Evolutionary conservation across 805 yeast species (phyloP), one percentile per base, ranked within the genome.

Genomic region (Ogataea corticis): DNA sequence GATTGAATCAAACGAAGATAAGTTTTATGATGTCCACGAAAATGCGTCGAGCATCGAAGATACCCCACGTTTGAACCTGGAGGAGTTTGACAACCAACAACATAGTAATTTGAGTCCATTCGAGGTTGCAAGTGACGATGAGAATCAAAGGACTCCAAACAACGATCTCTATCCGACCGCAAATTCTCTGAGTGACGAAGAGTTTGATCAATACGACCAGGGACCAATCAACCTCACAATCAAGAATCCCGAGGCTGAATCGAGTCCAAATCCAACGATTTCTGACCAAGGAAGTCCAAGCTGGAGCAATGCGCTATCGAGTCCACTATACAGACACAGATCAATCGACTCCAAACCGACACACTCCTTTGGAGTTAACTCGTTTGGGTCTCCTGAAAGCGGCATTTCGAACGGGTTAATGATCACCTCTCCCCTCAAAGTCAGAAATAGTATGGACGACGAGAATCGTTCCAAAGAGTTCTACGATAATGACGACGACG

Each of bases 11-110:
- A 18, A 33, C 5, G 39, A 41, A 7, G 45, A 42, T 16, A 42
- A 31, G 7, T 49, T 40, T 25, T 52, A 43, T 41, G 56, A 52
- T 33, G 54, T 49, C 13, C 49, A 43, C 33, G 52, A 49, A n/a
- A 42, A 42, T 12, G 33, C 38, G 4, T 45, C 49, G 18, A 45
- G 46, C 21, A 42, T 49, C 21, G 43, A 44, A 23, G 27, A 28
- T 32, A 37, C 32, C 4, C 31, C 31, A 5, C 31, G 31, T 7
- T 7, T 28, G 13, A n/a, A 28, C 13, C n/a, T 13, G 7, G 13
- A 28, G 31, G 31, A 28, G 31, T 11, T 13, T 11, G 31, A 11
- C 15, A 13, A 28, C 6, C 18, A 31, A 5, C 18, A n/a, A 4
- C 5, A 12, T 9, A 16, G 7, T 9, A 27, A 36, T 6, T 5